Conservation (phyloP, 169 alveolate genomes). For the Plasmodium adleri region DNA sequence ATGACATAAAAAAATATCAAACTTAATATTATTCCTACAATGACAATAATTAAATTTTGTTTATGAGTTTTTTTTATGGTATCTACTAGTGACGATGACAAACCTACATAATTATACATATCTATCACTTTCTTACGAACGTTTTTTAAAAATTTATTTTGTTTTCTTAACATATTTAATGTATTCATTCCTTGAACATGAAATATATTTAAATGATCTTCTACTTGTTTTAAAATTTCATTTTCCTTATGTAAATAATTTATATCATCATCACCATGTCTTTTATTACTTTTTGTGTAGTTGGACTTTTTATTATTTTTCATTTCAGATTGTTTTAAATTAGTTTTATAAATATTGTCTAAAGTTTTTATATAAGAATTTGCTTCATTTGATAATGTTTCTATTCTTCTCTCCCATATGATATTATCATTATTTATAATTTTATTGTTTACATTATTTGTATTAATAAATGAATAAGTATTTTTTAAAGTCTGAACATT, state of each 20-base stretch:
- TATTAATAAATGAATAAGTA: conserved; percentile 41
- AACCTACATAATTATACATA: conserved; percentile 63
- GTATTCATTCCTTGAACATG: conserved; percentile 64
- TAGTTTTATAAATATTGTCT: conserved; percentile 44
- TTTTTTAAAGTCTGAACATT: conserved; percentile 59
- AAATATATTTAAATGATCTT: conserved; percentile 47
- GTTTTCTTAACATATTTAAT: conserved; percentile 47
- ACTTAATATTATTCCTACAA: conserved; percentile 36
- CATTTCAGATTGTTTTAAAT: conserved; percentile 28
- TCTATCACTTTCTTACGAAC: conserved; percentile 72
- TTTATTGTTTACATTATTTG: conserved; percentile 39
- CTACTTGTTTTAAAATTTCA: conserved; percentile 57
- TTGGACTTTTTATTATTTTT: conserved; percentile 16
- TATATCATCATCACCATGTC: conserved; percentile 4
- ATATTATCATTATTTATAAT: conserved; percentile 41
- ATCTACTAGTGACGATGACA: conserved; percentile 41
- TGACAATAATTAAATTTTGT: conserved; percentile 61
- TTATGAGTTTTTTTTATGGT: conserved; percentile 51
- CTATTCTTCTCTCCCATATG: conserved; percentile 65
- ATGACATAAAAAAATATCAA: conserved; percentile 42
- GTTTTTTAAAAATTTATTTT: conserved; percentile 58
- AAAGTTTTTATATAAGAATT: conserved; percentile 54
- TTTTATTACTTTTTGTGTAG: conserved; percentile 2
- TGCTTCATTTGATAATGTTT: conserved; percentile 56
- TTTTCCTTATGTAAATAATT: conserved; percentile 59